A percentile compares a stretch with the other conserved stretches of the same genome.
Conservation (phyloP, 805 yeast genomes). For the Jamesozyma rosinii region DNA sequence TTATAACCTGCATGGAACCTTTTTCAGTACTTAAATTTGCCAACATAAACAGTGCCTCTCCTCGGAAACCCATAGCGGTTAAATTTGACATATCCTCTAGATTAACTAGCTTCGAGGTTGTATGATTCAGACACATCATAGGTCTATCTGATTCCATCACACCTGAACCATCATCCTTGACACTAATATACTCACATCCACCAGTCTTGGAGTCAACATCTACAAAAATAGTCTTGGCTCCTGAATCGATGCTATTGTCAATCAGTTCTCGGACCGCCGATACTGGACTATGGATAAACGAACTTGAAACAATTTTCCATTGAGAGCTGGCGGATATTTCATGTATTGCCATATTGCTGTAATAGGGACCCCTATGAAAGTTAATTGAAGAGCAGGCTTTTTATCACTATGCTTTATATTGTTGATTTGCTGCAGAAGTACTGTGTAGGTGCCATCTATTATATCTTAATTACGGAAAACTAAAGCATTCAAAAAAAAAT, state of each 20-base stretch:
- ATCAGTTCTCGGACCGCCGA: conserved; percentile 35
- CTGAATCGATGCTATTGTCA: conserved; percentile 36
- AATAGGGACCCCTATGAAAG: too few species aligned
- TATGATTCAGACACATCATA: conserved; percentile 31
- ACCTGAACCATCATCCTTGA: conserved; percentile 38
- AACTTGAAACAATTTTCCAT: conserved; percentile 16
- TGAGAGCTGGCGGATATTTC: conserved; percentile 9
- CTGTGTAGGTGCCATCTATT: neutral
- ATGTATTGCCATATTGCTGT: conserved; percentile 16
- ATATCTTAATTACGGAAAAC: neutral
- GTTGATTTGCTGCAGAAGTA: neutral
- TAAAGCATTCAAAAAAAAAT: neutral
- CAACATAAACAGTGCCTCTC: conserved; percentile 39
- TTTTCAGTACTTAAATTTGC: conserved; percentile 21
- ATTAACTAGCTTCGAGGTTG: conserved; percentile 36
- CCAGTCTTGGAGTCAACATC: conserved; percentile 34
- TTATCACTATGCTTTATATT: neutral
- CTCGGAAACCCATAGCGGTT: conserved; percentile 40
- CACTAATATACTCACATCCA: conserved; percentile 29
- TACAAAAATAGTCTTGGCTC: conserved; percentile 26
- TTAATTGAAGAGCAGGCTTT: too few species aligned
- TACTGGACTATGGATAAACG: conserved; percentile 30
- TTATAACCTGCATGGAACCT: conserved; percentile 26
- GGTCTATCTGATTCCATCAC: conserved; percentile 25
- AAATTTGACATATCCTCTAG: conserved; percentile 26